Conservation (phyloP, 2,329 filamentous ascomycete species). For the Ceratocystis cacaofunesta region DNA sequence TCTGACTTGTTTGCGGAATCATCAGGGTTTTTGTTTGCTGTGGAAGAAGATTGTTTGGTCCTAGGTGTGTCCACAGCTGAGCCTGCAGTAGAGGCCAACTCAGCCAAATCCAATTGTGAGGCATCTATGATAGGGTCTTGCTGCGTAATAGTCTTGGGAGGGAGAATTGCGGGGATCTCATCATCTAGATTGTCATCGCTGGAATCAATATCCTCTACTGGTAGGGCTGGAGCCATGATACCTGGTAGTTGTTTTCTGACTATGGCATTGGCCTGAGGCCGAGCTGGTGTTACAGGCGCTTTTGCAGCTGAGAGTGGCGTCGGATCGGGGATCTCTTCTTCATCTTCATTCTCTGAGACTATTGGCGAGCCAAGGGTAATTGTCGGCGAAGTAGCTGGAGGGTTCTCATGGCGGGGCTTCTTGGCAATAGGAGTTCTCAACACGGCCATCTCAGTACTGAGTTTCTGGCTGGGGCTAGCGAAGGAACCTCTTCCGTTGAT, state of each 20-base stretch:
- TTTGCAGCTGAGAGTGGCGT: background rate
- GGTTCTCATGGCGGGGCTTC: background rate
- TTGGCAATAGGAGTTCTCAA: background rate
- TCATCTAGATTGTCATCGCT: conserved; percentile 15
- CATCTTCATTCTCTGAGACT: conserved; percentile 1
- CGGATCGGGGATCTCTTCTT: background rate
- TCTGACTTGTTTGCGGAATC: background rate
- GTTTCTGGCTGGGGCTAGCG: background rate
- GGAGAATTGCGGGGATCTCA: background rate
- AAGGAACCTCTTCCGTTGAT: background rate
- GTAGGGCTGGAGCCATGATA: background rate
- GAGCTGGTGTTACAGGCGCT: background rate
- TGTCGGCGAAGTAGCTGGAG: background rate
- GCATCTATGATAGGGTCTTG: background rate
- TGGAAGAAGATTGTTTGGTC: background rate
- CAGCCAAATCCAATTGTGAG: background rate
- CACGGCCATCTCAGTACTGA: background rate
- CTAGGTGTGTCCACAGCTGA: background rate
- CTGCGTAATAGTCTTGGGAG: background rate
- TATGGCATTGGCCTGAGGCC: background rate
- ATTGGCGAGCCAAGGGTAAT: conserved; percentile 7
- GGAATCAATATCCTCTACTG: conserved; percentile 16
- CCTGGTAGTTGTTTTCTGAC: background rate
- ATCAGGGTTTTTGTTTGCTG: background rate
- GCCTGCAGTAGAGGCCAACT: background rate